Conservation (phyloP, 441 rosid genomes). For the Aquilaria agallochum region DNA sequence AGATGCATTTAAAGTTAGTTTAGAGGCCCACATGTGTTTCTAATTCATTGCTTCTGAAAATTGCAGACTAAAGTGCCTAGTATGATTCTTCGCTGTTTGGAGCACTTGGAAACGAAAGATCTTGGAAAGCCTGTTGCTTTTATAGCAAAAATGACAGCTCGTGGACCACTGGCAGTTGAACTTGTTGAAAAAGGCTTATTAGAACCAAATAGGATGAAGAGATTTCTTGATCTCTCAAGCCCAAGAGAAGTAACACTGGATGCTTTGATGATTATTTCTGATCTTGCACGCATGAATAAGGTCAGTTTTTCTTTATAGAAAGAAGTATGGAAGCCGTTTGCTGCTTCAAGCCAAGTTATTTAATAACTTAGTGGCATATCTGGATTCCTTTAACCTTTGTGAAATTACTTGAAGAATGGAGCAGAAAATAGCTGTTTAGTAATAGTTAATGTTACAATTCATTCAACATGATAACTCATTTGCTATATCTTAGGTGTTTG, state of each 20-base stretch:
- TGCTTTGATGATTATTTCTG: conserved; percentile 87
- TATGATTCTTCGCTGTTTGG: conserved; percentile 68
- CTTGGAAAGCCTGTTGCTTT: conserved; percentile 86
- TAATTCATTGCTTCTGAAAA: conserved; percentile 20
- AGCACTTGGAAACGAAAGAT: conserved; percentile 77
- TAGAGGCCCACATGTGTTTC: neutral
- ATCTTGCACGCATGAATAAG: conserved; percentile 95
- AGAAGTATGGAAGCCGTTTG: neutral
- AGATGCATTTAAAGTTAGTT: too few species aligned
- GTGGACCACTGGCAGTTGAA: conserved; percentile 78
- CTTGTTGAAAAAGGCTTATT: conserved; percentile 84
- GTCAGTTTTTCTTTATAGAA: conserved; percentile 35
- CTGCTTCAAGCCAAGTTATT: neutral
- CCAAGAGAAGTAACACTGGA: conserved; percentile 86
- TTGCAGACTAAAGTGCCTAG: conserved; percentile 80
- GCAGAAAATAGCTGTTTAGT: too few species aligned
- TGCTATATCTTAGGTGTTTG: too few species aligned
- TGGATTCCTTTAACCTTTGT: too few species aligned
- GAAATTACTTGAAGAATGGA: too few species aligned
- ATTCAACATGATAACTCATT: too few species aligned
- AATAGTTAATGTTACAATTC: too few species aligned
- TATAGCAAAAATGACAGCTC: conserved; percentile 85
- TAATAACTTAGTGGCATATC: too few species aligned
- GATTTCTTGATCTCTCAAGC: conserved; percentile 60
- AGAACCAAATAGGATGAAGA: conserved; percentile 71